These are phyloP conservation scores for Lipomyces oligophaga DNA, from an alignment of 805 yeast species.

Conservation along the genomic window DNA sequence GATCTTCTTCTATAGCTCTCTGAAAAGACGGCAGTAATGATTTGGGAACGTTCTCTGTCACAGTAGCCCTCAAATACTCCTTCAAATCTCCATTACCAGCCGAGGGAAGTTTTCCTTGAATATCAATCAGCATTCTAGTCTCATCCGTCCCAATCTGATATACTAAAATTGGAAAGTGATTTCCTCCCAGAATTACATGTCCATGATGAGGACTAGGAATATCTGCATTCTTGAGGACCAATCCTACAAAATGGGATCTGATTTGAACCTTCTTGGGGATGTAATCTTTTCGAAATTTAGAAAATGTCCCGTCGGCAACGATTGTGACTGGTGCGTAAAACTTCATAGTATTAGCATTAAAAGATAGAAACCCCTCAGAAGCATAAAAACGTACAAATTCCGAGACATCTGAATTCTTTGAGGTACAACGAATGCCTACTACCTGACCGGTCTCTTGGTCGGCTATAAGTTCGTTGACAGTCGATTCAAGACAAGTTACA, in stretches of 20 bases:
- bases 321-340: slow-evolving; percentile 64
- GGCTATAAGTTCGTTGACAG: slow-evolving; percentile 63
- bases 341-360: slow-evolving; percentile 22
- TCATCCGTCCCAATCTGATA: slow-evolving; percentile 82
- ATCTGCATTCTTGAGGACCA: slow-evolving; percentile 68
- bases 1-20: slow-evolving; percentile 54
- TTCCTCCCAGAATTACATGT: slow-evolving; percentile 74
- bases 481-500: slow-evolving; percentile 77
- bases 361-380: not conserved
- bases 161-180: slow-evolving; percentile 80
- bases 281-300: slow-evolving; percentile 79
- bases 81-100: slow-evolving; percentile 53
- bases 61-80: slow-evolving; percentile 55
- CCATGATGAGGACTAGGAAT: slow-evolving; percentile 76
- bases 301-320: slow-evolving; percentile 90
- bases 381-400: slow-evolving; percentile 37
- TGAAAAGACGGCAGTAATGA: slow-evolving; percentile 62
- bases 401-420: slow-evolving; percentile 36
- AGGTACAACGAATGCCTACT: slow-evolving; percentile 62
- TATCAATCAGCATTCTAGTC: slow-evolving; percentile 87
- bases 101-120: slow-evolving; percentile 70
- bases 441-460: slow-evolving; percentile 53
- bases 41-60: slow-evolving; percentile 67
- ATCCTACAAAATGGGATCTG: slow-evolving; percentile 83
- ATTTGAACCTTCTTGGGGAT: slow-evolving; percentile 60